Evolutionary conservation across 306 rosid species (phyloP).

Genomic region (Medicago ruthenica): DNA sequence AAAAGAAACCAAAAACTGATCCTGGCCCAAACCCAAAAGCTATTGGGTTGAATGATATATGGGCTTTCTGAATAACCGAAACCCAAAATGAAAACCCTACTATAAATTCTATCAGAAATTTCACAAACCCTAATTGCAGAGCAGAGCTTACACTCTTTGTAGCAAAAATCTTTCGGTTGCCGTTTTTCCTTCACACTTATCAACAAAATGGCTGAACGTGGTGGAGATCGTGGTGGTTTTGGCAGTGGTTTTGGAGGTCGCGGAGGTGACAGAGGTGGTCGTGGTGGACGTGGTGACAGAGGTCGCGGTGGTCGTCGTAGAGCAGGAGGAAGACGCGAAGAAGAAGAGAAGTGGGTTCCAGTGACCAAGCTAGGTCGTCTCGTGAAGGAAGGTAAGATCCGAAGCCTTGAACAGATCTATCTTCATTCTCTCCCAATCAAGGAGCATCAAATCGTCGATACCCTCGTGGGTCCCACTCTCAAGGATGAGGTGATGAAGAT

Average conservation of each 20-base stretch:
- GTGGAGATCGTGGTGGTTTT: background rate
- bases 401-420: slow-evolving; percentile 44
- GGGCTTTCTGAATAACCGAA: too few species aligned
- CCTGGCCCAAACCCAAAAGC: too few species aligned
- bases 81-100: too few species aligned
- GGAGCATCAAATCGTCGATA: slow-evolving; percentile 45
- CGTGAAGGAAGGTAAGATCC: slow-evolving; percentile 38
- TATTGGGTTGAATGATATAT: too few species aligned
- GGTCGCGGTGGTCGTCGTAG: slow-evolving; percentile 44
- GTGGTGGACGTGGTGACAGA: slow-evolving; percentile 39
- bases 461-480: slow-evolving; percentile 32
- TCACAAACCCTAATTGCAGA: background rate
- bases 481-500: slow-evolving; percentile 52
- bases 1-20: too few species aligned
- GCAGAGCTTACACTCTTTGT: too few species aligned
- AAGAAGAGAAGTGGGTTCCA: slow-evolving; percentile 50
- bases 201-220: background rate
- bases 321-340: slow-evolving; percentile 32
- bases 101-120: too few species aligned
- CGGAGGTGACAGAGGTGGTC: slow-evolving; percentile 35
- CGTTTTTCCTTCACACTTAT: background rate
- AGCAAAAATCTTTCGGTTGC: background rate
- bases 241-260: slow-evolving; percentile 39
- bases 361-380: slow-evolving; percentile 49
- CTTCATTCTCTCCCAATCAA: slow-evolving; percentile 50